A percentile compares a stretch with the other conserved stretches of the same genome.
Evolutionary conservation across 306 rosid species (phyloP).

Genomic region (Ormosia emarginata): DNA sequence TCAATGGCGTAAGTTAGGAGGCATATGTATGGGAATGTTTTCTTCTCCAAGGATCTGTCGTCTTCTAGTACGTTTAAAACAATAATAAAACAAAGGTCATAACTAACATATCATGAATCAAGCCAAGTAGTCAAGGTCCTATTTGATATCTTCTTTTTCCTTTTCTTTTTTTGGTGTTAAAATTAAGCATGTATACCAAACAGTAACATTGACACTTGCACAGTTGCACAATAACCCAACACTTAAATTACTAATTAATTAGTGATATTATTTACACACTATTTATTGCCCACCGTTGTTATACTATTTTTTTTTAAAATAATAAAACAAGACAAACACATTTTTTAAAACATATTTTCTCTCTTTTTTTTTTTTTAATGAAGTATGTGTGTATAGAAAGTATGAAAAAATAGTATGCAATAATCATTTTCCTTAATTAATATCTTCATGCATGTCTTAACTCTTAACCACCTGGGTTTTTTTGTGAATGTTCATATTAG

Average conservation of each 20-base stretch:
- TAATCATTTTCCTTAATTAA: too few species aligned
- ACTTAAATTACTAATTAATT: not conserved
- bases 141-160: not conserved
- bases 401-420: too few species aligned
- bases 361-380: too few species aligned
- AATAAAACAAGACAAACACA: too few species aligned
- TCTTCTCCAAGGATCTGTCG: constrained; percentile 11
- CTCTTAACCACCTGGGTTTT: not conserved
- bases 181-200: not conserved
- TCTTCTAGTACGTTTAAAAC: constrained; percentile 16
- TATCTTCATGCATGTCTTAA: not conserved
- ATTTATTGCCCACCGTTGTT: too few species aligned
- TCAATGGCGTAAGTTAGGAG: constrained; percentile 16
- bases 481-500: not conserved
- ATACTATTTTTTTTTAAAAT: too few species aligned
- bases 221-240: not conserved
- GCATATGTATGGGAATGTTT: constrained; percentile 32
- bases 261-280: too few species aligned
- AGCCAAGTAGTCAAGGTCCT: not conserved
- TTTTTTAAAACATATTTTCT: too few species aligned
- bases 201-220: not conserved
- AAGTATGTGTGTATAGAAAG: too few species aligned
- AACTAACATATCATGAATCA: constrained; percentile 25
- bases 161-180: not conserved
- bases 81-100: constrained; percentile 23